These are phyloP conservation scores for Colletotrichum neosansevieriae DNA, from an alignment of 2,329 filamentous ascomycete genomes.

Conservation along the genomic window DNA sequence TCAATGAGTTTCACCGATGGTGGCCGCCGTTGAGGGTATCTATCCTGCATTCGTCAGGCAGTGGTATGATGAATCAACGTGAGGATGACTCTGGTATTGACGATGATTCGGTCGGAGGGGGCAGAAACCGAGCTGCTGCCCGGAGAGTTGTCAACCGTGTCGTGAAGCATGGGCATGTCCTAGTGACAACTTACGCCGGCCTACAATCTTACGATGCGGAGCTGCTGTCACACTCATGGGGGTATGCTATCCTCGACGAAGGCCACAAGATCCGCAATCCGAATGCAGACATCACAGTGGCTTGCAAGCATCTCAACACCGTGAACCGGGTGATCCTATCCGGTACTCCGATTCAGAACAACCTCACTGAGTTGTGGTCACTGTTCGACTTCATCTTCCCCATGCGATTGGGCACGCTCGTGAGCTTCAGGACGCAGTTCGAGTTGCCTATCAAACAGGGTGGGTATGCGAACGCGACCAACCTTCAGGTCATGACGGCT, in stretches of 20 bases:
- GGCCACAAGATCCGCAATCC: conserved; percentile 99
- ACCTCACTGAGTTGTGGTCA: conserved; percentile 94
- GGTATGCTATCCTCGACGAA: conserved; percentile 93
- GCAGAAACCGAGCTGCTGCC: conserved; percentile 69
- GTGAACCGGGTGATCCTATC: conserved; percentile 93
- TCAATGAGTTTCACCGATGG: conserved; percentile 98
- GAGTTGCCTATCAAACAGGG: conserved; percentile 94
- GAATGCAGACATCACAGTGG: conserved; percentile 92
- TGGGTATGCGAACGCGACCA: conserved; percentile 94
- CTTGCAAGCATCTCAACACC: conserved; percentile 93
- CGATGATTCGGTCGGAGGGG: conserved; percentile 51
- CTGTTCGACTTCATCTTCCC: conserved; percentile 98
- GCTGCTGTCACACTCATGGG: conserved; percentile 87
- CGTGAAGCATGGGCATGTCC: conserved; percentile 85
- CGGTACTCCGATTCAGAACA: conserved; percentile 98
- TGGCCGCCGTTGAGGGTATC: conserved; percentile 99
- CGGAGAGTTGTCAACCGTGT: conserved; percentile 86
- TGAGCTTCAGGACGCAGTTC: conserved; percentile 91
- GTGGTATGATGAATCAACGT: conserved; percentile 92
- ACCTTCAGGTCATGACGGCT: conserved; percentile 93
- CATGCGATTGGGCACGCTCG: conserved; percentile 91
- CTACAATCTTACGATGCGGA: conserved; percentile 92
- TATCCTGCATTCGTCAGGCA: conserved; percentile 94
- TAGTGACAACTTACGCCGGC: conserved; percentile 96
- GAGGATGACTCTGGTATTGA: conserved; percentile 66